A percentile compares a stretch with the other conserved stretches of the same genome.
phyloP scores from a whole-genome alignment of 352 stramenopile genomes.

The Pythium myriotylum region DNA sequence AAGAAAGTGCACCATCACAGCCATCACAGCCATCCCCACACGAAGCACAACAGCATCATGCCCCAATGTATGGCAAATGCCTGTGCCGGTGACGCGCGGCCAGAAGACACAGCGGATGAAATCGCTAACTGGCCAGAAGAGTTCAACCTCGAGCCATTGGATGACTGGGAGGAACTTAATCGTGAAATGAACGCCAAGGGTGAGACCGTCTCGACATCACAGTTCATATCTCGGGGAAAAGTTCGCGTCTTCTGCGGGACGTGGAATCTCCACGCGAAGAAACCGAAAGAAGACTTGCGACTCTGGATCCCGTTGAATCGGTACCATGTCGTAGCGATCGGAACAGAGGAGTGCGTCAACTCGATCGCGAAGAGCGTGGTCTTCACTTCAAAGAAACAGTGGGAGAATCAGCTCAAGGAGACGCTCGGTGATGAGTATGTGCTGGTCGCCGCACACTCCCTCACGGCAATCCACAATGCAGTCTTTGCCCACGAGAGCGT shows the following conservation, averaged over 20 bases:
- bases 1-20: background rate
- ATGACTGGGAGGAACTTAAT: slow-evolving; percentile 61
- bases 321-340: slow-evolving; percentile 89
- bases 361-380: slow-evolving; percentile 92
- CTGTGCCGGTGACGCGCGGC: background rate
- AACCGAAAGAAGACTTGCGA: slow-evolving; percentile 55
- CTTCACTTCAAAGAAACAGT: slow-evolving; percentile 90
- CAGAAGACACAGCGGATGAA: slow-evolving; percentile 23
- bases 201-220: slow-evolving; percentile 34
- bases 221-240: slow-evolving; percentile 45
- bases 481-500: slow-evolving; percentile 92
- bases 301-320: slow-evolving; percentile 74
- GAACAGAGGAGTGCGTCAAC: slow-evolving; percentile 94
- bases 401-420: slow-evolving; percentile 63
- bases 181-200: slow-evolving; percentile 25
- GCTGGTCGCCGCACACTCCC: slow-evolving; percentile 86
- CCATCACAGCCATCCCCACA: slow-evolving; percentile 10
- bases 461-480: slow-evolving; percentile 94
- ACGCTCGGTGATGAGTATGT: slow-evolving; percentile 85
- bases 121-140: slow-evolving; percentile 52
- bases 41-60: slow-evolving; percentile 16
- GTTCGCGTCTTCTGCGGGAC: slow-evolving; percentile 81
- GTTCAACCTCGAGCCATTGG: slow-evolving; percentile 46
- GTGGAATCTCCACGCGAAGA: slow-evolving; percentile 88
- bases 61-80: slow-evolving; percentile 5